Percentiles rank a stretch among this genome's conserved stretches.
Conservation (phyloP, 2,329 filamentous ascomycete species). For the Dactylonectria estremocensis region DNA sequence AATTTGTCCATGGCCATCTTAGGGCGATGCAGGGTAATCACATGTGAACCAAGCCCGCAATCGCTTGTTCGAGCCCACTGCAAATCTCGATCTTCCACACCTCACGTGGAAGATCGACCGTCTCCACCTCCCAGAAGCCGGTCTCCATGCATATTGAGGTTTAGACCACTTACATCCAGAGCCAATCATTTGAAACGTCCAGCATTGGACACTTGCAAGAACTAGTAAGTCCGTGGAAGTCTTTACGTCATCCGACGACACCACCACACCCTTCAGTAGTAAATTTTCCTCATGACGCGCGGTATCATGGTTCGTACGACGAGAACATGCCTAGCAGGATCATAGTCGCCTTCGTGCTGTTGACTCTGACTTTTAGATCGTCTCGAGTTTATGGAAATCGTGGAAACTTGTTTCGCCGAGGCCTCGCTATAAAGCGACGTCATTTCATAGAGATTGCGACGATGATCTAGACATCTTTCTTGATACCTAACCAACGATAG, state of each 20-base stretch:
- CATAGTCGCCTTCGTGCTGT: constrained; percentile 36
- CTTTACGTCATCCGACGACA: constrained; percentile 46
- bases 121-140: constrained; percentile 21
- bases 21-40: neutral
- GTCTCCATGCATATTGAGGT: constrained; percentile 23
- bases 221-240: constrained; percentile 1
- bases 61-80: neutral
- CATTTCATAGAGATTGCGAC: neutral
- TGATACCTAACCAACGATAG: constrained; percentile 1
- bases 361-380: constrained; percentile 46
- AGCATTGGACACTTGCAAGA: neutral
- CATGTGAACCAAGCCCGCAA: neutral
- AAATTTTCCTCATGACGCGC: constrained; percentile 49
- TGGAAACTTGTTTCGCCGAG: constrained; percentile 11
- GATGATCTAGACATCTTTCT: constrained; percentile 1
- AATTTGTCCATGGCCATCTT: neutral
- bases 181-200: constrained; percentile 12
- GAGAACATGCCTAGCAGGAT: constrained; percentile 40
- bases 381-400: neutral
- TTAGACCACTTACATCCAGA: constrained; percentile 8
- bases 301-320: constrained; percentile 38
- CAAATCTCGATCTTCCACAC: constrained; percentile 28
- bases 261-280: constrained; percentile 41
- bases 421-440: constrained; percentile 10
- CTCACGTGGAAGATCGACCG: constrained; percentile 10